A percentile compares a stretch with the other conserved stretches of the same genome.
phyloP scores from a whole-genome alignment of 345 rosid species.

The Bruguiera gymnorhiza region DNA sequence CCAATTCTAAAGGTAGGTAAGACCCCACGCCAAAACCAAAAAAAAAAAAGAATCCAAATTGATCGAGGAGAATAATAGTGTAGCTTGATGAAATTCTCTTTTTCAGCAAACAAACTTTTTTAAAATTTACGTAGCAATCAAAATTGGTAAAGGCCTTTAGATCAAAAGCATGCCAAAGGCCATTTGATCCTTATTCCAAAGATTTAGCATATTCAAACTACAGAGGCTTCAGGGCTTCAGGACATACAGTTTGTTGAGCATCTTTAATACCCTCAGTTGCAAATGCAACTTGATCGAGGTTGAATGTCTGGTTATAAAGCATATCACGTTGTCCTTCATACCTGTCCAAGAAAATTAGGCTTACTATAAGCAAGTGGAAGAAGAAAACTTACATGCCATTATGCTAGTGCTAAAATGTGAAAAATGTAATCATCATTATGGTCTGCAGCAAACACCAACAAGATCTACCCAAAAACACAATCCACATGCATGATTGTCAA shows the following conservation, averaged over 20 bases:
- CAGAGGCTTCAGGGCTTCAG: neutral
- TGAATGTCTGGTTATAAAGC: slow-evolving; percentile 93
- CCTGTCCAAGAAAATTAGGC: slow-evolving; percentile 40
- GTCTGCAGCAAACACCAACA: no score
- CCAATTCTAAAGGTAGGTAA: no score
- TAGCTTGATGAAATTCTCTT: no score
- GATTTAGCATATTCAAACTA: neutral
- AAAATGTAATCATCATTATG: no score
- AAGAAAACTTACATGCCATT: neutral
- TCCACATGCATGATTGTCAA: no score
- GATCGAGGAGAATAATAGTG: no score
- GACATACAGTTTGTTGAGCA: slow-evolving; percentile 93
- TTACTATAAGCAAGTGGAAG: slow-evolving; percentile 5
- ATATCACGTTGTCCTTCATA: slow-evolving; percentile 97
- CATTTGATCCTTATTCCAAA: neutral
- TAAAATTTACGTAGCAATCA: no score
- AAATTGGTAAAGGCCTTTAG: no score
- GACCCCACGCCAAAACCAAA: no score
- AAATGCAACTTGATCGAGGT: slow-evolving; percentile 99
- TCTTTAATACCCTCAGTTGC: slow-evolving; percentile 98
- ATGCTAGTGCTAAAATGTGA: neutral
- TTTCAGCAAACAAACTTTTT: no score
- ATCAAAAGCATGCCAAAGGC: neutral
- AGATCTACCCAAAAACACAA: no score
- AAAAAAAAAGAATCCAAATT: no score